phyloP scores from a whole-genome alignment of 257 asterid genomes.

The Parsonsia alboflavescens region DNA sequence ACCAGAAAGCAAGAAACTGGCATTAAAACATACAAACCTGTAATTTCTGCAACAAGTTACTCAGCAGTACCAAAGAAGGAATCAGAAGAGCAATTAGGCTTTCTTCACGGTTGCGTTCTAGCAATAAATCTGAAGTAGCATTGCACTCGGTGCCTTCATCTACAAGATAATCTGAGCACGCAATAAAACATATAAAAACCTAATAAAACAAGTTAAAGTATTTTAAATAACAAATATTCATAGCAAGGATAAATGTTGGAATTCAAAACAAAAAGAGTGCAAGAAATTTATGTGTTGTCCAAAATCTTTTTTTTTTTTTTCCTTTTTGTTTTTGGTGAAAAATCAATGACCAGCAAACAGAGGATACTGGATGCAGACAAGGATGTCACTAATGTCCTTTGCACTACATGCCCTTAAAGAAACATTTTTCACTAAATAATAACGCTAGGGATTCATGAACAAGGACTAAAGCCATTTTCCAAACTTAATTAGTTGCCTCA shows the following conservation, averaged over 20 bases:
- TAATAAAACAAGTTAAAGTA: neutral
- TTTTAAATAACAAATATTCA: slow-evolving; percentile 3
- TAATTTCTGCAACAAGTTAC: slow-evolving; percentile 74
- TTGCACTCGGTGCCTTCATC: slow-evolving; percentile 91
- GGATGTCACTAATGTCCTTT: neutral
- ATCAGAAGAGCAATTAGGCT: slow-evolving; percentile 74
- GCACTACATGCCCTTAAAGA: neutral
- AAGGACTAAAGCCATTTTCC: neutral
- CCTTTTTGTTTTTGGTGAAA: too few relatives aligned
- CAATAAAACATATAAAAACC: slow-evolving; percentile 18
- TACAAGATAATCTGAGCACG: slow-evolving; percentile 82
- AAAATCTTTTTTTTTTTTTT: neutral
- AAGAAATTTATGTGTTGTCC: neutral
- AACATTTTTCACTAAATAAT: neutral
- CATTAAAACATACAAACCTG: slow-evolving; percentile 39
- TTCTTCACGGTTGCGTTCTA: slow-evolving; percentile 93
- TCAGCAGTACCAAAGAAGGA: slow-evolving; percentile 75
- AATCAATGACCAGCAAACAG: neutral
- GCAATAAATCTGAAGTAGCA: slow-evolving; percentile 83
- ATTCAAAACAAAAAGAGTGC: neutral
- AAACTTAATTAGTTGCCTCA: neutral
- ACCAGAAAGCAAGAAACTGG: slow-evolving; percentile 2
- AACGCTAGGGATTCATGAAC: neutral
- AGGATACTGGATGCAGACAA: neutral
- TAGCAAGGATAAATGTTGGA: neutral